A percentile compares a stretch with the other conserved stretches of the same genome.
Evolutionary conservation across 768 basidiomycete genomes (phyloP).

Genomic region (Serpula lacrymans): DNA sequence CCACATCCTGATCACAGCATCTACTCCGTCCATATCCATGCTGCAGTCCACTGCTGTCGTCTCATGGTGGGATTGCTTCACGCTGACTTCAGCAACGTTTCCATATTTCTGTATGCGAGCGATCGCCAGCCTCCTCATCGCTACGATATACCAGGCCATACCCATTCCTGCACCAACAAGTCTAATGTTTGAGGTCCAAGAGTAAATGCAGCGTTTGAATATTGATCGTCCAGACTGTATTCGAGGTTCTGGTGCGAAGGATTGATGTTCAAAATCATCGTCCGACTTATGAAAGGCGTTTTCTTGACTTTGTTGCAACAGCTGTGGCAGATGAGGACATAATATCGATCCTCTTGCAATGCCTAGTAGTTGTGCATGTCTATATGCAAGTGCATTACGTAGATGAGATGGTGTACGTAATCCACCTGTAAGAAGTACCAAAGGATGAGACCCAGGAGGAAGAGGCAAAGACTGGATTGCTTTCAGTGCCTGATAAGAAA

Average conservation of each 20-base stretch:
- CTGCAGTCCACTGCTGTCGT: slow-evolving; percentile 19
- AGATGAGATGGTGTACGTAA: slow-evolving; percentile 60
- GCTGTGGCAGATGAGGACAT: slow-evolving; percentile 55
- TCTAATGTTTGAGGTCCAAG: slow-evolving; percentile 43
- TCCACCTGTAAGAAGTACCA: slow-evolving; percentile 81
- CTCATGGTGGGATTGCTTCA: slow-evolving; percentile 1
- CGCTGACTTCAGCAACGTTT: no score
- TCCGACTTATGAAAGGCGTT: slow-evolving; percentile 7
- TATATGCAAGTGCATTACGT: slow-evolving; percentile 44
- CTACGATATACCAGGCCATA: slow-evolving; percentile 66
- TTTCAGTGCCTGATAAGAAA: slow-evolving; percentile 54
- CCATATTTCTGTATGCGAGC: slow-evolving; percentile 8
- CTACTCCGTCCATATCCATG: slow-evolving; percentile 35
- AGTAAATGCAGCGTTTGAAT: slow-evolving; percentile 7
- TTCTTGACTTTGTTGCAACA: slow-evolving; percentile 23
- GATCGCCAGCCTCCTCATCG: slow-evolving; percentile 49
- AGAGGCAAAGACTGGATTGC: slow-evolving; percentile 34
- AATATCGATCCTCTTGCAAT: slow-evolving; percentile 66
- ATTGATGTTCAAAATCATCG: slow-evolving; percentile 21
- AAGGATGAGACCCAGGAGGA: slow-evolving; percentile 36
- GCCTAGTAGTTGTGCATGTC: slow-evolving; percentile 73
- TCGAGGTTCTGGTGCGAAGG: slow-evolving; percentile 40
- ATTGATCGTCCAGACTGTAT: slow-evolving; percentile 16
- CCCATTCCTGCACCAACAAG: slow-evolving; percentile 63
- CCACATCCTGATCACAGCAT: slow-evolving; percentile 45